Evolutionary conservation across 2,329 filamentous ascomycete genomes (phyloP).

Genomic region (Colletotrichum phormii): DNA sequence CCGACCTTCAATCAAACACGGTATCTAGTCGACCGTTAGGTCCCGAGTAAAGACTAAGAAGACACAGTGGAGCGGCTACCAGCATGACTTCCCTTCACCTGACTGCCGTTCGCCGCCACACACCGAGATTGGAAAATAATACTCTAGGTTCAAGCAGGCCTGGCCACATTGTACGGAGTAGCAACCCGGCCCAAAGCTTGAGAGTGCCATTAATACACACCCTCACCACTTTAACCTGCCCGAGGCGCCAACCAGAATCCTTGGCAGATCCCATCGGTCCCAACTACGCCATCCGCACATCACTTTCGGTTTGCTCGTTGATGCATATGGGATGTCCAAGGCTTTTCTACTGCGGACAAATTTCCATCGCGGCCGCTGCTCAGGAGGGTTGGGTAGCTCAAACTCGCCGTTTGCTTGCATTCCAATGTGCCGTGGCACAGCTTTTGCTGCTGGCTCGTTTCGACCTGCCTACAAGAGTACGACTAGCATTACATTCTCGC

Average conservation of each 20-base stretch:
- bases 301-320: constrained; percentile 11
- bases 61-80: background rate
- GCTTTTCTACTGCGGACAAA: background rate
- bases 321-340: constrained; percentile 17
- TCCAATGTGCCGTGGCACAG: background rate
- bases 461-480: background rate
- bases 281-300: constrained; percentile 14
- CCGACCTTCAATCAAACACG: background rate
- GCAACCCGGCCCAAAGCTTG: constrained; percentile 13
- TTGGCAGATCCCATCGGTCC: constrained; percentile 13
- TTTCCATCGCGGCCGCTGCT: background rate
- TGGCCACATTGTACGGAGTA: background rate
- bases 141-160: constrained; percentile 13
- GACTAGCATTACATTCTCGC: constrained; percentile 1
- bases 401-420: background rate
- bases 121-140: constrained; percentile 15
- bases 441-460: background rate
- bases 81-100: constrained; percentile 1
- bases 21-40: background rate
- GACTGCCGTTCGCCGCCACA: constrained; percentile 19
- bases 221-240: background rate
- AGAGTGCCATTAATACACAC: constrained; percentile 1
- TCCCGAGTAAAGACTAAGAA: no score
- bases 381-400: background rate
- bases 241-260: background rate